phyloP scores from a whole-genome alignment of 768 basidiomycete species.

The Asterophora parasitica region DNA sequence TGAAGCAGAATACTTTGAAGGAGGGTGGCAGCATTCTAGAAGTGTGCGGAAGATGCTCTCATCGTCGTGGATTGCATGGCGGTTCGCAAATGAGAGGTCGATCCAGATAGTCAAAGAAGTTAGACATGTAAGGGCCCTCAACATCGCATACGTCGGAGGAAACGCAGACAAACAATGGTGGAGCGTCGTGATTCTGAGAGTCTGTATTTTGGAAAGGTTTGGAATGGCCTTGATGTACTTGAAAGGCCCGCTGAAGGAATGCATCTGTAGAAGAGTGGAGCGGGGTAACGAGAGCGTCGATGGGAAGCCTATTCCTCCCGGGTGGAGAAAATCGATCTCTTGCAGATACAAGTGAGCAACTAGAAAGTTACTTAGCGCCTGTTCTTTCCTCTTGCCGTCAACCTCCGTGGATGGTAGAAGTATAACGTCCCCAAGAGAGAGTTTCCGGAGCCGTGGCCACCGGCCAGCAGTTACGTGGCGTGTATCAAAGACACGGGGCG shows the following conservation, averaged over 20 bases:
- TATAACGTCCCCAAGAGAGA: conserved; percentile 30
- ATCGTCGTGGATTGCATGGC: conserved; percentile 24
- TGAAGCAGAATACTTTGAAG: conserved; percentile 31
- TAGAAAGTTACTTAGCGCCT: conserved; percentile 30
- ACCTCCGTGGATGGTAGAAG: conserved; percentile 18
- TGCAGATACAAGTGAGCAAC: conserved; percentile 26
- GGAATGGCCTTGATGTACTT: conserved; percentile 27
- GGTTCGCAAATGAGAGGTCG: conserved; percentile 29
- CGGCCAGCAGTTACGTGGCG: conserved; percentile 31
- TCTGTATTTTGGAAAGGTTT: conserved; percentile 21
- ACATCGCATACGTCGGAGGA: conserved; percentile 25
- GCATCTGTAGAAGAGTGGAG: conserved; percentile 23
- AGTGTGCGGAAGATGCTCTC: conserved; percentile 25
- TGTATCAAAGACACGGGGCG: conserved; percentile 34
- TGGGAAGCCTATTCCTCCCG: conserved; percentile 26
- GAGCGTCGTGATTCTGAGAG: conserved; percentile 28
- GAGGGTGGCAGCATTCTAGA: conserved; percentile 25
- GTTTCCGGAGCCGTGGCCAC: conserved; percentile 30
- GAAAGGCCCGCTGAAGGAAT: conserved; percentile 28
- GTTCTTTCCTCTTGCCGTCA: conserved; percentile 20
- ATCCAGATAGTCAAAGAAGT: conserved; percentile 29
- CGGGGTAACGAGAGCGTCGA: conserved; percentile 19
- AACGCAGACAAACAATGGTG: conserved; percentile 29
- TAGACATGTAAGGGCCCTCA: conserved; percentile 26
- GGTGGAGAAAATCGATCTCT: conserved; percentile 27